These are phyloP conservation scores for Strobilomyces echinocephalus DNA, from an alignment of 768 basidiomycete species.

Conservation along the genomic window DNA sequence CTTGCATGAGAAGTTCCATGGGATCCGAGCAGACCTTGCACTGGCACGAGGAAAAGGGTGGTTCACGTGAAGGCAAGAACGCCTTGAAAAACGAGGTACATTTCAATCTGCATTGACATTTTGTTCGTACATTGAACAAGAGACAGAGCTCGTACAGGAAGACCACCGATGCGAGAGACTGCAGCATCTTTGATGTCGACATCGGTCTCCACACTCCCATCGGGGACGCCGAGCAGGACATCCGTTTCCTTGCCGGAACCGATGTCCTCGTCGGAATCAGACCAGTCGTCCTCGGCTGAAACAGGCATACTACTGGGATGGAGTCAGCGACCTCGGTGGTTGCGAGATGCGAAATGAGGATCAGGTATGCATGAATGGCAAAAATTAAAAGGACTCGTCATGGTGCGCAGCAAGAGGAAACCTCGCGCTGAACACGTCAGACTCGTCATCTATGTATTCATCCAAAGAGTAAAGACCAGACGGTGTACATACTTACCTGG, in stretches of 20 bases:
- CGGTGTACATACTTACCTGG: slow-evolving; percentile 16
- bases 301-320: slow-evolving; percentile 36
- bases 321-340: neutral
- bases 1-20: slow-evolving; percentile 80
- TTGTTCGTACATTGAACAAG: slow-evolving; percentile 43
- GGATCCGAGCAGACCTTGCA: slow-evolving; percentile 69
- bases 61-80: slow-evolving; percentile 62
- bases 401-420: slow-evolving; percentile 49
- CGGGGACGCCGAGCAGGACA: slow-evolving; percentile 76
- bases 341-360: slow-evolving; percentile 16
- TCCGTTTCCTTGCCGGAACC: slow-evolving; percentile 57
- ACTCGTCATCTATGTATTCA: slow-evolving; percentile 75
- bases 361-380: slow-evolving; percentile 98
- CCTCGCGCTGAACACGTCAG: slow-evolving; percentile 57
- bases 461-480: slow-evolving; percentile 28
- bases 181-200: slow-evolving; percentile 68
- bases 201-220: slow-evolving; percentile 57
- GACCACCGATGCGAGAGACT: slow-evolving; percentile 86
- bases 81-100: slow-evolving; percentile 55
- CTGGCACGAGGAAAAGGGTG: slow-evolving; percentile 54
- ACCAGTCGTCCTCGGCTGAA: slow-evolving; percentile 59
- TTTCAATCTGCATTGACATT: slow-evolving; percentile 42
- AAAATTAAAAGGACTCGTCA: slow-evolving; percentile 59
- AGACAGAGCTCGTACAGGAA: slow-evolving; percentile 68
- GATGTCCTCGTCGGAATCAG: slow-evolving; percentile 72